phyloP scores from a whole-genome alignment of 495 filamentous ascomycete species.

The Aspergillus kassunensis region DNA sequence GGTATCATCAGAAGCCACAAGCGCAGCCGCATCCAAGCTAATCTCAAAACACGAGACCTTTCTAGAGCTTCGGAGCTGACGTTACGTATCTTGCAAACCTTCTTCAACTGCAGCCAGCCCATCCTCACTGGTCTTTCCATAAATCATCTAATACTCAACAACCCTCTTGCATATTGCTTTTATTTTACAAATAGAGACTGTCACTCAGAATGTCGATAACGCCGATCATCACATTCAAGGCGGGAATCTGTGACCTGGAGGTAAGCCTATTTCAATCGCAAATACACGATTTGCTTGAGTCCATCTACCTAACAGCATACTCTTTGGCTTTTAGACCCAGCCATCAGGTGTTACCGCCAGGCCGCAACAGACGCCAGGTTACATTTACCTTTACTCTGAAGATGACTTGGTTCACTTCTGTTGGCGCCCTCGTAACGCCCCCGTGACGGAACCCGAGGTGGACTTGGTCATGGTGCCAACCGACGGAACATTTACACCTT shows the following conservation, averaged over 20 bases:
- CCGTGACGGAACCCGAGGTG: constrained; percentile 64
- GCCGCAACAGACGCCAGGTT: constrained; percentile 68
- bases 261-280: constrained; percentile 48
- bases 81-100: constrained; percentile 30
- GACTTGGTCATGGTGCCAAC: constrained; percentile 88
- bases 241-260: constrained; percentile 82
- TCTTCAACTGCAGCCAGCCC: neutral
- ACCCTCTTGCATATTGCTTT: neutral
- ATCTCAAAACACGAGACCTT: constrained; percentile 18
- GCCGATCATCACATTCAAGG: constrained; percentile 95
- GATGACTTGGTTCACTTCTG: constrained; percentile 96
- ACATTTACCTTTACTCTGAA: constrained; percentile 90
- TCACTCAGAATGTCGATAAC: constrained; percentile 62
- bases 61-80: constrained; percentile 27
- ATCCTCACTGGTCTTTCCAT: neutral
- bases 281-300: neutral
- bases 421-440: constrained; percentile 72
- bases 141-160: neutral
- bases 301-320: constrained; percentile 13
- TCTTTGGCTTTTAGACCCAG: constrained; percentile 41
- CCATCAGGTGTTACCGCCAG: constrained; percentile 61
- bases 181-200: too few species aligned
- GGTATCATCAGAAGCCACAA: constrained; percentile 3
- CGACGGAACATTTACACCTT: constrained; percentile 80
- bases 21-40: constrained; percentile 23